A percentile compares a stretch with the other conserved stretches of the same genome.
Conservation (phyloP, 2,329 filamentous ascomycete genomes). For the Oidium heveae region DNA sequence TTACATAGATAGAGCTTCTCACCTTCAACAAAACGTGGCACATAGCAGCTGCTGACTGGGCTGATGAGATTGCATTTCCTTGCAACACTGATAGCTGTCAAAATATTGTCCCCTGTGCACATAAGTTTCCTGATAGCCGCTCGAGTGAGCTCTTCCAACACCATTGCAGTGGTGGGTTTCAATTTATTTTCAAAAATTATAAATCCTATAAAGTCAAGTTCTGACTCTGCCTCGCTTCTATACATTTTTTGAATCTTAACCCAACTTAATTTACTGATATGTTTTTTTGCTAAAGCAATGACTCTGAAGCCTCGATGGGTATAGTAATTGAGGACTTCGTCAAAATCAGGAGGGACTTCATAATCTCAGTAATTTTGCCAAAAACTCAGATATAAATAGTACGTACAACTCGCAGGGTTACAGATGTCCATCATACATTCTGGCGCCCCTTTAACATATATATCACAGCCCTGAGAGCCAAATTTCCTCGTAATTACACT, state of each 20-base stretch:
- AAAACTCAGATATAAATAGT: background rate
- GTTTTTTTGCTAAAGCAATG: slow-evolving; percentile 80
- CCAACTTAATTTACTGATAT: slow-evolving; percentile 72
- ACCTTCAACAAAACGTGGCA: slow-evolving; percentile 67
- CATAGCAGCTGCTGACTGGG: slow-evolving; percentile 64
- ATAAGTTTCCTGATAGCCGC: slow-evolving; percentile 79
- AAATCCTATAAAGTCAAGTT: slow-evolving; percentile 76
- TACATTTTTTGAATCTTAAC: slow-evolving; percentile 88
- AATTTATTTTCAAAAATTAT: slow-evolving; percentile 98
- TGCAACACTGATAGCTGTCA: slow-evolving; percentile 88
- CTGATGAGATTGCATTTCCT: slow-evolving; percentile 71
- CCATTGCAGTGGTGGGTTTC: slow-evolving; percentile 59
- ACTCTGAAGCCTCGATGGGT: slow-evolving; percentile 92
- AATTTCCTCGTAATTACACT: slow-evolving; percentile 84
- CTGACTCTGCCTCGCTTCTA: slow-evolving; percentile 58
- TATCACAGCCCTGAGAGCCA: slow-evolving; percentile 56
- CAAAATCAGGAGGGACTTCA: slow-evolving; percentile 60
- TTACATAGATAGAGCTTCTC: slow-evolving; percentile 5
- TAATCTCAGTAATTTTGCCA: background rate
- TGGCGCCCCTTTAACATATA: slow-evolving; percentile 90
- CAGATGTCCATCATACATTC: slow-evolving; percentile 95
- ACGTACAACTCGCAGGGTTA: slow-evolving; percentile 48
- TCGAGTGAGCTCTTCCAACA: slow-evolving; percentile 56
- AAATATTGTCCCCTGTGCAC: slow-evolving; percentile 94
- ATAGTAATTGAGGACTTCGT: slow-evolving; percentile 70